Percentiles rank a stretch among this genome's conserved stretches.
phyloP scores from a whole-genome alignment of 768 basidiomycete genomes.

The Tricholoma hemisulphureum region DNA sequence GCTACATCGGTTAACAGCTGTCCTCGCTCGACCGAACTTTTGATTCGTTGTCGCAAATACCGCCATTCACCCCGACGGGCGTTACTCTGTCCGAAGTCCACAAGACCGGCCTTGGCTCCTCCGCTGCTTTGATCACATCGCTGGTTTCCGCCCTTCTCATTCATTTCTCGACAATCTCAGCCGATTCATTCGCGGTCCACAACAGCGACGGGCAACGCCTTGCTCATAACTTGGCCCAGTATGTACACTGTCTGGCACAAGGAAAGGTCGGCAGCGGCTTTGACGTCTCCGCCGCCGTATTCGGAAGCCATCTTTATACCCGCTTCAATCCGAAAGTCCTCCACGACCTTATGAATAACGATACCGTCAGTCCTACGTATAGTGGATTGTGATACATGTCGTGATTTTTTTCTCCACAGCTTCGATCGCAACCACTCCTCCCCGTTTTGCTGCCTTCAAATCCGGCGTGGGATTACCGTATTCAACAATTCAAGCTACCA shows the following conservation, averaged over 20 bases:
- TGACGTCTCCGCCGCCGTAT: conserved; percentile 91
- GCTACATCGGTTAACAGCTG: conserved; percentile 45
- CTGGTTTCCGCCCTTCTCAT: conserved; percentile 83
- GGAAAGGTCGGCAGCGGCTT: conserved; percentile 98
- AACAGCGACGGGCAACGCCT: conserved; percentile 52
- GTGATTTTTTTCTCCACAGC: background rate
- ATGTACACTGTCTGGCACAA: conserved; percentile 93
- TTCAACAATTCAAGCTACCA: conserved; percentile 77
- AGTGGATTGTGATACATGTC: background rate
- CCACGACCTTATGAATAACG: conserved; percentile 59
- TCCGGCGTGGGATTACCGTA: conserved; percentile 67
- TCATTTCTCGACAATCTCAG: conserved; percentile 63
- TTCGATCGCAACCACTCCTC: conserved; percentile 35
- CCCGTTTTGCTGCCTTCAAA: conserved; percentile 65
- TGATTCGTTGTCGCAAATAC: conserved; percentile 62
- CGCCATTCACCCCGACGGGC: conserved; percentile 72
- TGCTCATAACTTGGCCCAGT: conserved; percentile 93
- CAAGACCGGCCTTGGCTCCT: conserved; percentile 97
- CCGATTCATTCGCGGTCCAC: conserved; percentile 43
- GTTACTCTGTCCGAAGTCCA: conserved; percentile 79
- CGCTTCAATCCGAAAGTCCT: conserved; percentile 79
- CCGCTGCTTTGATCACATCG: conserved; percentile 95
- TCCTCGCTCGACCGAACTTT: conserved; percentile 54
- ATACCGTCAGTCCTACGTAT: conserved; percentile 36
- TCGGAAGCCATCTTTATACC: conserved; percentile 91